Conservation (phyloP, 306 rosid genomes). For the Prunus mume region DNA sequence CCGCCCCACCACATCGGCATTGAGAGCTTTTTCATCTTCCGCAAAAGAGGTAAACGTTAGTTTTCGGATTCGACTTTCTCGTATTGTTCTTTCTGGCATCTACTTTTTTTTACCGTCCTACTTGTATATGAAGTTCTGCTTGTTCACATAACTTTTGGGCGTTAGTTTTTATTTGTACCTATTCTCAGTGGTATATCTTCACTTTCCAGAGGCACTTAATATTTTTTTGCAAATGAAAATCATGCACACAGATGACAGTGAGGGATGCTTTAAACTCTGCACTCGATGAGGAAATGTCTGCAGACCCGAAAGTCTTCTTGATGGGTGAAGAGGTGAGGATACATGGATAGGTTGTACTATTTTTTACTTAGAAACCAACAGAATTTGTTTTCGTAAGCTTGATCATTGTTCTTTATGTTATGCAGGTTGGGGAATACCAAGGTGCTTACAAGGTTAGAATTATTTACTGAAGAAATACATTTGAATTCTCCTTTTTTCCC, state of each 20-base stretch:
- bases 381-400: not conserved
- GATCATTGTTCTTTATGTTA: not conserved
- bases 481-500: not conserved
- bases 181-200: not conserved
- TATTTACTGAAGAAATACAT: not conserved
- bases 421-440: constrained; percentile 98
- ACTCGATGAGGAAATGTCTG: constrained; percentile 97
- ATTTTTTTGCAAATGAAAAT: constrained; percentile 12
- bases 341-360: not conserved
- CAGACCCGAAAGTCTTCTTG: constrained; percentile 92
- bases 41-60: constrained; percentile 62
- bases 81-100: not conserved
- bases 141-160: not conserved
- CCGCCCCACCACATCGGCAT: constrained; percentile 54
- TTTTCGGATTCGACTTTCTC: not conserved
- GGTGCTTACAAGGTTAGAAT: constrained; percentile 94
- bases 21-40: constrained; percentile 58
- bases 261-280: constrained; percentile 95
- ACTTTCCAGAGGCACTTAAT: not conserved
- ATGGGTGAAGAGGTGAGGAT: constrained; percentile 94
- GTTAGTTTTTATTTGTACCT: not conserved
- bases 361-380: not conserved
- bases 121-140: not conserved
- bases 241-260: constrained; percentile 64
- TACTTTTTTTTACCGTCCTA: not conserved